These are phyloP conservation scores for Ophiostoma sp. DNA, from an alignment of 2,329 filamentous ascomycete genomes.

Conservation along the genomic window DNA sequence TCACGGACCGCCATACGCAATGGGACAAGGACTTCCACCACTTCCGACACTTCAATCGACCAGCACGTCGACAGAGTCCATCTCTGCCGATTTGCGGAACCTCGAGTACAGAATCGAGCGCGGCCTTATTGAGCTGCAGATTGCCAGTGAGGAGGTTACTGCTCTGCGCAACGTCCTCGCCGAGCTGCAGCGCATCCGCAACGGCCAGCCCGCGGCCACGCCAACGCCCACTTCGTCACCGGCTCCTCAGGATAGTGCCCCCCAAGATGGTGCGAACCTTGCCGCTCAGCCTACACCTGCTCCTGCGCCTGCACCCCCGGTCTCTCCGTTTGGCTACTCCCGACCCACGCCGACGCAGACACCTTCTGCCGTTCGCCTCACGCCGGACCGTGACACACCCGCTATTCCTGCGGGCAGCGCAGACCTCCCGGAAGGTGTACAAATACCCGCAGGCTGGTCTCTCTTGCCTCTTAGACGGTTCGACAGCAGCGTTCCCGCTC, in stretches of 20 bases:
- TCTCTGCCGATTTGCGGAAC: slow-evolving; percentile 57
- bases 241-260: neutral
- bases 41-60: slow-evolving; percentile 15
- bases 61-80: slow-evolving; percentile 34
- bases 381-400: slow-evolving; percentile 35
- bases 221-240: neutral
- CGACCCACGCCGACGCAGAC: neutral
- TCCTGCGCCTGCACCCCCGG: neutral
- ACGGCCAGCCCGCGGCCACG: slow-evolving; percentile 25
- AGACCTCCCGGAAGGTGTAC: slow-evolving; percentile 59
- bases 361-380: slow-evolving; percentile 43
- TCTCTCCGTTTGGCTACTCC: slow-evolving; percentile 33
- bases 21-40: slow-evolving; percentile 32
- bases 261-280: neutral
- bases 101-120: slow-evolving; percentile 67
- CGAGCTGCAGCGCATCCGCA: slow-evolving; percentile 63
- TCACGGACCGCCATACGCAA: neutral
- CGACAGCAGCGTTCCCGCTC: slow-evolving; percentile 31
- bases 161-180: slow-evolving; percentile 61
- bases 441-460: slow-evolving; percentile 60
- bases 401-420: slow-evolving; percentile 56
- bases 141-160: slow-evolving; percentile 62
- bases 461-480: slow-evolving; percentile 43
- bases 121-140: slow-evolving; percentile 52
- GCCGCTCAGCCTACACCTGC: neutral